Conservation (phyloP, 192 early-diverging fungal genomes). For the Coemansia sp. region DNA sequence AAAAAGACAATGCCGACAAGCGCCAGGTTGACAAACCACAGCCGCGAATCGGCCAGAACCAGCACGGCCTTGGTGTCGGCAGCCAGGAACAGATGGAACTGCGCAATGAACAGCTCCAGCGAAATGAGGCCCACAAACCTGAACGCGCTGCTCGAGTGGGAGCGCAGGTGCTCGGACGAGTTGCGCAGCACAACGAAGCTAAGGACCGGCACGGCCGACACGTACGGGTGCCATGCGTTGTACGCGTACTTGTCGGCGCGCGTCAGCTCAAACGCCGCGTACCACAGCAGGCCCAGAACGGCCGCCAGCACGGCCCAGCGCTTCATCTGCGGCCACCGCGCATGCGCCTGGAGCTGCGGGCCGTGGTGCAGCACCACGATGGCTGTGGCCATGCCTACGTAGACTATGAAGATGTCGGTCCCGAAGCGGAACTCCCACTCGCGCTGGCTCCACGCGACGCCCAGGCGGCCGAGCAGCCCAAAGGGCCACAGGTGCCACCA, state of each 20-base stretch:
- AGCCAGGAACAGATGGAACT: slow-evolving; percentile 79
- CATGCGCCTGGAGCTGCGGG: slow-evolving; percentile 31
- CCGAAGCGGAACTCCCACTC: slow-evolving; percentile 76
- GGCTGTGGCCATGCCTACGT: slow-evolving; percentile 68
- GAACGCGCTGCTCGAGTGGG: slow-evolving; percentile 60
- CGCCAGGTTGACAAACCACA: slow-evolving; percentile 58
- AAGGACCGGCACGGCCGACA: slow-evolving; percentile 63
- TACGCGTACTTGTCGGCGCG: slow-evolving; percentile 62
- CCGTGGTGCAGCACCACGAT: slow-evolving; percentile 52
- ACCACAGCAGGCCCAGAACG: slow-evolving; percentile 52
- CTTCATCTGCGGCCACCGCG: slow-evolving; percentile 48
- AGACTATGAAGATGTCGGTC: slow-evolving; percentile 70
- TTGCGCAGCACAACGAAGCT: slow-evolving; percentile 72
- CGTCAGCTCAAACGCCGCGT: slow-evolving; percentile 59
- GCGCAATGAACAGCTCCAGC: slow-evolving; percentile 77
- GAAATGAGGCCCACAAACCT: slow-evolving; percentile 64
- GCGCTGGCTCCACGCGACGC: slow-evolving; percentile 61
- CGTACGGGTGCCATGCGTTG: slow-evolving; percentile 68
- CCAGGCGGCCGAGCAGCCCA: slow-evolving; percentile 40
- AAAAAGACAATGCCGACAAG: slow-evolving; percentile 58
- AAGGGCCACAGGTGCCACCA: slow-evolving; percentile 42
- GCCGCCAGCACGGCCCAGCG: slow-evolving; percentile 39
- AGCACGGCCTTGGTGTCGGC: slow-evolving; percentile 75
- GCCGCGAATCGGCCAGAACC: slow-evolving; percentile 57
- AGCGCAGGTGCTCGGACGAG: slow-evolving; percentile 57